Percentiles rank a stretch among this genome's conserved stretches.
These are phyloP conservation scores for Wickerhamomyces silvicola DNA, from an alignment of 805 yeast species.

Conservation along the genomic window DNA sequence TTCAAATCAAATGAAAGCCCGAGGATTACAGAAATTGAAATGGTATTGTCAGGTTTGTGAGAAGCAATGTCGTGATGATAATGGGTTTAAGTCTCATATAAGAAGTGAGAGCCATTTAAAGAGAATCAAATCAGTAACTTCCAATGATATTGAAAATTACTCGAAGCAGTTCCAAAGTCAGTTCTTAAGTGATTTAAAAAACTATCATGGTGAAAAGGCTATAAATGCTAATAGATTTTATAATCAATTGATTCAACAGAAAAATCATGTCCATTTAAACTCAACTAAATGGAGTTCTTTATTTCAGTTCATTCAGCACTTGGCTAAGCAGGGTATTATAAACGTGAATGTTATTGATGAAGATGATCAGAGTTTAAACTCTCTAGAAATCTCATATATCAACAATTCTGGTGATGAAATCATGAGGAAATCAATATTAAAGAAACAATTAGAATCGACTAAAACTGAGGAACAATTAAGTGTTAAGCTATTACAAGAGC, in stretches of 20 bases:
- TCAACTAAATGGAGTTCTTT: constrained; percentile 77
- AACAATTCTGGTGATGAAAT: constrained; percentile 48
- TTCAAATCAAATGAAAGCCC: constrained; percentile 70
- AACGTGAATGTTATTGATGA: constrained; percentile 35
- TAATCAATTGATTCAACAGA: constrained; percentile 80
- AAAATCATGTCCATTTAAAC: constrained; percentile 84
- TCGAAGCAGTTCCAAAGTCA: constrained; percentile 54
- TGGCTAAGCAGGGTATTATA: constrained; percentile 53
- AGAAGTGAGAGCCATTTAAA: constrained; percentile 71
- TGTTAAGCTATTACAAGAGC: constrained; percentile 39
- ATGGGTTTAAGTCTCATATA: constrained; percentile 91
- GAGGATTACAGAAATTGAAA: constrained; percentile 78
- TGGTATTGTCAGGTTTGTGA: constrained; percentile 90
- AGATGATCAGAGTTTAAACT: constrained; percentile 28
- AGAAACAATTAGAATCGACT: constrained; percentile 29
- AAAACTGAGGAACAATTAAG: constrained; percentile 42
- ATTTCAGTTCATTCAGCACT: constrained; percentile 56
- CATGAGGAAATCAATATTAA: constrained; percentile 31
- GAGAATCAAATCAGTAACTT: constrained; percentile 43
- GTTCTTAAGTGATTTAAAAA: constrained; percentile 55
- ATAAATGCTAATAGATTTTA: constrained; percentile 81
- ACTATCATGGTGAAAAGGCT: constrained; percentile 74
- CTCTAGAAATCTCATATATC: constrained; percentile 43
- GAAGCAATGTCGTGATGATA: constrained; percentile 93
- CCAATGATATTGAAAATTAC: constrained; percentile 48